These are phyloP conservation scores for Lenwebbia sp. DNA, from an alignment of 345 rosid species.

Conservation along the genomic window DNA sequence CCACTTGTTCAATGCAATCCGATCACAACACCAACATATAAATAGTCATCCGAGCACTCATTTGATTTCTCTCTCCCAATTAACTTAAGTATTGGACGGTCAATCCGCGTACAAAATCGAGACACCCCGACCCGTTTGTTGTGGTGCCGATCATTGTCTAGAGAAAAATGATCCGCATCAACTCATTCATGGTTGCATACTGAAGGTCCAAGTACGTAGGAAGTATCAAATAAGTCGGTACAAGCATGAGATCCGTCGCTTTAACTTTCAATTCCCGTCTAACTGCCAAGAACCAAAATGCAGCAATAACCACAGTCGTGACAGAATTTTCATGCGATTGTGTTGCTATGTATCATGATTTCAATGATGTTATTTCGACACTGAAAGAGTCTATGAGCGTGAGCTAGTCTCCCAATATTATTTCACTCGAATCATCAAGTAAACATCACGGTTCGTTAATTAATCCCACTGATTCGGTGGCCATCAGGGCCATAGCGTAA, in stretches of 20 bases:
- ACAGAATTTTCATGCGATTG: not conserved
- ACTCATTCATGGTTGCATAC: fast-evolving
- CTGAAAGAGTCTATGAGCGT: no score
- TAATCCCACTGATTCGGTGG: not conserved
- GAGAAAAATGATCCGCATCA: not conserved
- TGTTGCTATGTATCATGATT: not conserved
- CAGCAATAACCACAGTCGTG: not conserved
- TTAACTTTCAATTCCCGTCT: not conserved
- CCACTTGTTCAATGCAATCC: not conserved
- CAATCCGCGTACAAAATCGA: not conserved
- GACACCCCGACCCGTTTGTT: not conserved
- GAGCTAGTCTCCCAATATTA: no score
- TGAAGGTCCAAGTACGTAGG: not conserved
- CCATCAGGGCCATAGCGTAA: not conserved
- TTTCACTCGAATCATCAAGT: not conserved
- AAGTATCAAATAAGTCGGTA: not conserved
- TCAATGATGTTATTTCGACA: not conserved
- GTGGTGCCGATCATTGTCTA: not conserved
- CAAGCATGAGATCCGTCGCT: not conserved
- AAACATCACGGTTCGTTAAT: not conserved
- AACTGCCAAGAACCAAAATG: not conserved
- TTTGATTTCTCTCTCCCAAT: not conserved
- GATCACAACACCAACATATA: not conserved
- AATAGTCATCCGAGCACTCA: not conserved
- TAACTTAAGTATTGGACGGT: not conserved